phyloP scores from a whole-genome alignment of 768 basidiomycete species.

The Termitomyces sp. region DNA sequence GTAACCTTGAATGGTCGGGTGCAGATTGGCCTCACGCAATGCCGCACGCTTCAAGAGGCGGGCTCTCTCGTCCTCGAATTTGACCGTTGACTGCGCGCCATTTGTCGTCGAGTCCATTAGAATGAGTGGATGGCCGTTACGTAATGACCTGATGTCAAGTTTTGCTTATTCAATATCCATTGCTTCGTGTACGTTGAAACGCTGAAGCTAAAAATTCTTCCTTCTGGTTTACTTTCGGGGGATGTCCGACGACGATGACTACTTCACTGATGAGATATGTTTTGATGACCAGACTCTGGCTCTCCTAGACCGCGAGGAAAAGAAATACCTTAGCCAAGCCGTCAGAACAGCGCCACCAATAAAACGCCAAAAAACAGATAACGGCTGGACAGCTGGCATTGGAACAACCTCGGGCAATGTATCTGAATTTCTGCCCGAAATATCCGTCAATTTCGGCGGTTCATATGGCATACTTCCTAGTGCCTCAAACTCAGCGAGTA shows the following conservation, averaged over 20 bases:
- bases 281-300: slow-evolving; percentile 63
- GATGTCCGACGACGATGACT: slow-evolving; percentile 67
- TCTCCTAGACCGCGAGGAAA: slow-evolving; percentile 57
- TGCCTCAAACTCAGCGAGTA: background rate
- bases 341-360: slow-evolving; percentile 27
- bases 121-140: slow-evolving; percentile 5
- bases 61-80: slow-evolving; percentile 40
- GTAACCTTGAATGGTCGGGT: slow-evolving; percentile 46
- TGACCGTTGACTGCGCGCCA: slow-evolving; percentile 21
- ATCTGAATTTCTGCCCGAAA: slow-evolving; percentile 57
- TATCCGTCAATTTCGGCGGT: slow-evolving; percentile 57
- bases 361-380: slow-evolving; percentile 55
- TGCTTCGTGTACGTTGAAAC: too few species aligned
- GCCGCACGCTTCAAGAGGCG: slow-evolving; percentile 55
- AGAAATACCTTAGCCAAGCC: slow-evolving; percentile 32
- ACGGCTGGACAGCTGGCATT: slow-evolving; percentile 37
- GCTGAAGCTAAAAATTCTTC: background rate
- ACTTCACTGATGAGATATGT: slow-evolving; percentile 58
- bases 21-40: slow-evolving; percentile 55
- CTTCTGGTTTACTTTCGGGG: background rate
- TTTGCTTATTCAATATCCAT: background rate
- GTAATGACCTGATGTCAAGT: slow-evolving; percentile 7
- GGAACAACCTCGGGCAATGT: slow-evolving; percentile 31
- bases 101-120: slow-evolving; percentile 29
- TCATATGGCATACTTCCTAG: slow-evolving; percentile 42